Conservation (phyloP, 2,329 filamentous ascomycete species). For the Aspergillus neotritici region DNA sequence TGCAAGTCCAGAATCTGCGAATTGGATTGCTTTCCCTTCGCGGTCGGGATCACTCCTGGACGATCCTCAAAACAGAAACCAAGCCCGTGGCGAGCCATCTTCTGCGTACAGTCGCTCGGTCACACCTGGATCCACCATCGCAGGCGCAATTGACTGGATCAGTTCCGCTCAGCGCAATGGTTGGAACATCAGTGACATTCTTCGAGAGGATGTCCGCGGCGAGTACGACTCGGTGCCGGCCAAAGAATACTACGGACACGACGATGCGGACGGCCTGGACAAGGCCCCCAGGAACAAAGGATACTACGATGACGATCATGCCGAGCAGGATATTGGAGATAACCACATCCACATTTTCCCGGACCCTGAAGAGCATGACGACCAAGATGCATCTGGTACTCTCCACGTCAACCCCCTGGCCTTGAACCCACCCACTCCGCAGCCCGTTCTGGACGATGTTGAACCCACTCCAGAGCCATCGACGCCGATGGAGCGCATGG, state of each 20-base stretch:
- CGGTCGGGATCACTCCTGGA: constrained; percentile 26
- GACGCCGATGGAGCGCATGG: constrained; percentile 26
- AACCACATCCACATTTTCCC: constrained; percentile 30
- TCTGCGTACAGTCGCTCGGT: constrained; percentile 29
- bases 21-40: constrained; percentile 39
- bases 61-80: constrained; percentile 17
- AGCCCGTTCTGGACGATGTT: constrained; percentile 21
- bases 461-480: constrained; percentile 14
- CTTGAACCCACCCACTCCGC: constrained; percentile 44
- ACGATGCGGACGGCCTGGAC: constrained; percentile 18
- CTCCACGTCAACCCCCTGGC: constrained; percentile 38
- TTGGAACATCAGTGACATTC: constrained; percentile 23
- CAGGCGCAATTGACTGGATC: constrained; percentile 32
- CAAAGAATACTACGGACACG: constrained; percentile 30
- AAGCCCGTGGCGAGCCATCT: constrained; percentile 27
- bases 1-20: constrained; percentile 35
- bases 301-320: constrained; percentile 17
- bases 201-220: constrained; percentile 31
- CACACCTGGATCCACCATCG: constrained; percentile 21
- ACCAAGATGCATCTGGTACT: constrained; percentile 14
- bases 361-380: constrained; percentile 28
- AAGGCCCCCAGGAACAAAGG: constrained; percentile 14
- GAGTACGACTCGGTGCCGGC: constrained; percentile 34
- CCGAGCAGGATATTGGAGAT: constrained; percentile 34
- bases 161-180: constrained; percentile 26